Percentiles rank a stretch among this genome's conserved stretches.
Conservation (phyloP, 179 eudicot species). For the Dionaea muscipula region DNA sequence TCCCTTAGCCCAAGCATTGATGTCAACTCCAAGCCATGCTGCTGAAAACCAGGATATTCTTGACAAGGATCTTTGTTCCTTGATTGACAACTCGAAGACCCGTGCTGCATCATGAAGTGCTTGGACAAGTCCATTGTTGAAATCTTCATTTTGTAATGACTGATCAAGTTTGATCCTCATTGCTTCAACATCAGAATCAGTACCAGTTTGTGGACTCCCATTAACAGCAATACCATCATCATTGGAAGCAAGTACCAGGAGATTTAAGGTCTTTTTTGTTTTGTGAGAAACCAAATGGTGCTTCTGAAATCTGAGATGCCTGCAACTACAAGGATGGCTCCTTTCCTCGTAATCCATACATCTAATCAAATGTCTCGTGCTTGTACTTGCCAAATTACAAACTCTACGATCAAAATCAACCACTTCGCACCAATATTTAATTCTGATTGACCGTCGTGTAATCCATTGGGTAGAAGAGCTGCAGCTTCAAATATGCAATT, state of each 20-base stretch:
- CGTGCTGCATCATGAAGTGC: conserved; percentile 82
- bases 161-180: conserved; percentile 55
- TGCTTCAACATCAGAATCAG: conserved; percentile 45
- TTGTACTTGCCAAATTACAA: conserved; percentile 21
- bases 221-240: conserved; percentile 77
- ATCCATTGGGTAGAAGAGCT: conserved; percentile 49
- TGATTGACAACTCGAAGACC: conserved; percentile 76
- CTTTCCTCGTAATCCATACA: conserved; percentile 29
- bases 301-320: conserved; percentile 23
- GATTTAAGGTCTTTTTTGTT: conserved; percentile 24
- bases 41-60: conserved; percentile 75
- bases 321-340: conserved; percentile 25
- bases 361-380: conserved; percentile 28
- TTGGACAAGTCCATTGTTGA: conserved; percentile 67
- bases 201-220: conserved; percentile 50
- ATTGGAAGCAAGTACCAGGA: conserved; percentile 44
- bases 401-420: conserved; percentile 27
- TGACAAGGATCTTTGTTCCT: conserved; percentile 35
- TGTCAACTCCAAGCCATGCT: conserved; percentile 85
- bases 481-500: conserved; percentile 11
- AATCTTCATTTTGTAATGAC: conserved; percentile 57
- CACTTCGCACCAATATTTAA: conserved; percentile 25
- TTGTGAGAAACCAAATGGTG: conserved; percentile 20
- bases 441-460: conserved; percentile 28
- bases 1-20: conserved; percentile 68